Evolutionary conservation across 495 filamentous ascomycete genomes (phyloP).

Genomic region (Cudoniella acicularis): DNA sequence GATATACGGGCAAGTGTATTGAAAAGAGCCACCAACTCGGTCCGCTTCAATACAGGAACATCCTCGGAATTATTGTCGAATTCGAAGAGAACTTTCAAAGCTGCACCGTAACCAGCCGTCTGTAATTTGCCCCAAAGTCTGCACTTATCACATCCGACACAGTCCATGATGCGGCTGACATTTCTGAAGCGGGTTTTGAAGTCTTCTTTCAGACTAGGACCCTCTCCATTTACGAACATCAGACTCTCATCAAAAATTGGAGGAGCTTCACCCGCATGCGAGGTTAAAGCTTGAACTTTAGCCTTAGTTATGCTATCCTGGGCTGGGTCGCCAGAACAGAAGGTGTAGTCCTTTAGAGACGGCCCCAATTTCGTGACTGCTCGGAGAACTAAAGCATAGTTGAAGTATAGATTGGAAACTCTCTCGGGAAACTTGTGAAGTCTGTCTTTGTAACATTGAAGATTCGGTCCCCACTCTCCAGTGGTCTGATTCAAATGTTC

Average conservation of each 20-base stretch:
- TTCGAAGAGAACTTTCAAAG: slow-evolving; percentile 93
- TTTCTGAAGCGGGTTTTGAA: slow-evolving; percentile 97
- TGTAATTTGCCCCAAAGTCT: slow-evolving; percentile 98
- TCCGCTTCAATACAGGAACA: slow-evolving; percentile 75
- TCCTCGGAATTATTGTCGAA: slow-evolving; percentile 70
- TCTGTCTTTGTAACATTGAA: slow-evolving; percentile 82
- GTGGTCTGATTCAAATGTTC: slow-evolving; percentile 95
- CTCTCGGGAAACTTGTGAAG: slow-evolving; percentile 82
- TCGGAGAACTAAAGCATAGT: slow-evolving; percentile 89
- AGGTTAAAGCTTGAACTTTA: slow-evolving; percentile 71
- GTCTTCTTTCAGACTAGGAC: slow-evolving; percentile 82
- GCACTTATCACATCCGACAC: slow-evolving; percentile 98
- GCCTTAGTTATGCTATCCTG: slow-evolving; percentile 77
- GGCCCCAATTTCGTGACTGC: slow-evolving; percentile 88
- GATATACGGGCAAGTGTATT: slow-evolving; percentile 89
- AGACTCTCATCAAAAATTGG: slow-evolving; percentile 88
- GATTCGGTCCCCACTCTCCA: slow-evolving; percentile 88
- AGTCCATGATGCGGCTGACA: slow-evolving; percentile 95
- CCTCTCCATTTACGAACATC: slow-evolving; percentile 82
- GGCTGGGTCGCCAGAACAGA: slow-evolving; percentile 78
- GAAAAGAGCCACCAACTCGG: slow-evolving; percentile 88
- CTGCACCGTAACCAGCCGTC: slow-evolving; percentile 90
- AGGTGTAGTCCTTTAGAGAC: slow-evolving; percentile 79
- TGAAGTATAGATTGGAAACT: slow-evolving; percentile 97
- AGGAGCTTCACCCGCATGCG: slow-evolving; percentile 60